Base-by-base conservation (phyloP, 352 stramenopile genomes). In the Globisporangium okanoganense region DNA sequence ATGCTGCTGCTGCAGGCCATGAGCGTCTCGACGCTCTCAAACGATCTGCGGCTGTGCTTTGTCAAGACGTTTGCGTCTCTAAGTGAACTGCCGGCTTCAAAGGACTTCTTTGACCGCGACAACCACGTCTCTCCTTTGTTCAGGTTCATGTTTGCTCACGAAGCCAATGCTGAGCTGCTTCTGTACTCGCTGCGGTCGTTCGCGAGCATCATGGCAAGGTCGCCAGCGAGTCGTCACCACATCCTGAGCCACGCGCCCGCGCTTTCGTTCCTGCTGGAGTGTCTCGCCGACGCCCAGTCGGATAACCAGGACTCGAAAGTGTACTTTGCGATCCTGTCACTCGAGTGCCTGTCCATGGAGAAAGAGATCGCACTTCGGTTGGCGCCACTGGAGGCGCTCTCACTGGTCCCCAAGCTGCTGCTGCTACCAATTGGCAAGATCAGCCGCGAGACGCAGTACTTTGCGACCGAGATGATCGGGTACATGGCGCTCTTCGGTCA, bases 281-380 rank as follows among this genome's bases (percentile, higher is more conserved):
- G 77, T 56, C 73, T 88, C 20, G 64, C 67, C 4, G 71, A 76
- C 24, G 69, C 62, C 4, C 44, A 55, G 10, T 55, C 61, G 7
- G 55, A 63, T 50, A 35, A 20, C 2, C 38, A 49, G 36, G 60
- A 61, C 9, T 70, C 73, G 40, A 74, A 71, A 50, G 29, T 88
- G 6, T 60, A 74, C 27, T 78, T 76, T 24, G 63, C 76, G 0
- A 79, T 88, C 64, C 74, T 73, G 22, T 65, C 66, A 2, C 65
- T 90, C 6, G 67, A 83, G 50, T 85, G 77, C 38, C 63, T 90
- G 20, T 84, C 80, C 10, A 86, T 69, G 24, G 78, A 90, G n/a
- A 54, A 76, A 10, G 58, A 76, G 56, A 72, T 78, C 5, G 76
- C 81, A 0, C 44, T 62, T 2, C 49, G 45, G 0, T 62, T 90